Evolutionary conservation across 805 yeast genomes (phyloP).

Genomic region (Kluyveromyces aestuarii): DNA sequence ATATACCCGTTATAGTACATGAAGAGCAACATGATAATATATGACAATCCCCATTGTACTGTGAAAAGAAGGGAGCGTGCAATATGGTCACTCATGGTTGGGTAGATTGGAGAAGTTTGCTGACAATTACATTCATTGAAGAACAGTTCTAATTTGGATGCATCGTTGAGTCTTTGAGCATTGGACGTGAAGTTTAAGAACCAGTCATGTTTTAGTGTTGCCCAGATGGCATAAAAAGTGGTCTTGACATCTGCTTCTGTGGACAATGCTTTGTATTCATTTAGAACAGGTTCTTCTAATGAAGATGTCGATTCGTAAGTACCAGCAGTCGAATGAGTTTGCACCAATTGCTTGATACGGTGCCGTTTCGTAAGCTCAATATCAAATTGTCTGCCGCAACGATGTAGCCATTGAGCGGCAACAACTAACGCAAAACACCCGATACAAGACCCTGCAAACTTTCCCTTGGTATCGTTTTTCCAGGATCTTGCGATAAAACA

Average conservation of each 20-base stretch:
- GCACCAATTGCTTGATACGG: conserved; percentile 7
- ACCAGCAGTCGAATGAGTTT: background rate
- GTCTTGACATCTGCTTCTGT: conserved; percentile 8
- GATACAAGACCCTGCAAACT: conserved; percentile 66
- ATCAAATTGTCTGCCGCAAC: conserved; percentile 46
- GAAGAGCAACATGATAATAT: conserved; percentile 60
- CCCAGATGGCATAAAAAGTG: conserved; percentile 9
- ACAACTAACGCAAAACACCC: conserved; percentile 56
- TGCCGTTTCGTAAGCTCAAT: conserved; percentile 29
- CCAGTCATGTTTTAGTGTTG: conserved; percentile 31
- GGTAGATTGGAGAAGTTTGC: conserved; percentile 22
- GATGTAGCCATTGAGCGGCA: conserved; percentile 47
- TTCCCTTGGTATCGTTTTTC: conserved; percentile 50
- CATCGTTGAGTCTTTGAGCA: background rate
- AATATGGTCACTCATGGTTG: conserved; percentile 42
- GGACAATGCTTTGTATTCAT: conserved; percentile 1
- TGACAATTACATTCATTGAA: conserved; percentile 7
- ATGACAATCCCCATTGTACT: conserved; percentile 54
- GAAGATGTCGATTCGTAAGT: background rate
- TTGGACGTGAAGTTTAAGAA: conserved; percentile 10
- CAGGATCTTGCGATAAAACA: conserved; percentile 57
- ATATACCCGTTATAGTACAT: conserved; percentile 71
- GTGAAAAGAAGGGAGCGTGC: conserved; percentile 42
- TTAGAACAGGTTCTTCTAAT: conserved; percentile 7
- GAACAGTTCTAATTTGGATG: background rate